Evolutionary conservation across 2,329 filamentous ascomycete species (phyloP).

Genomic region (Periconia digitata): DNA sequence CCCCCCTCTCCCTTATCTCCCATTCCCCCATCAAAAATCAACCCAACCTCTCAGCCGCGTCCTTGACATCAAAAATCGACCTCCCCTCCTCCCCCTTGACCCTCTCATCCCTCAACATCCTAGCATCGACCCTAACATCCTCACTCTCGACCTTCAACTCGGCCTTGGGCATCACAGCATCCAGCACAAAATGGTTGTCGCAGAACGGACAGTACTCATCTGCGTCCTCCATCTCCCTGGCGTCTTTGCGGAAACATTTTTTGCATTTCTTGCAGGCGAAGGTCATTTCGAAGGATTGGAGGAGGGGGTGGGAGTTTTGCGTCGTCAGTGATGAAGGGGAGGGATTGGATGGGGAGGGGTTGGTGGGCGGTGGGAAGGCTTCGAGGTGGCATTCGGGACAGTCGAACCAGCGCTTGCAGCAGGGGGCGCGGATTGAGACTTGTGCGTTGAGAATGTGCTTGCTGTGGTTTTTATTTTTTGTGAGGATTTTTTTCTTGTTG

Average conservation of each 20-base stretch:
- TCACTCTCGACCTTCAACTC: conserved; percentile 87
- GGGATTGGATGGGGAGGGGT: too few species aligned
- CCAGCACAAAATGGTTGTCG: conserved; percentile 96
- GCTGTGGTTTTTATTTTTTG: conserved; percentile 62
- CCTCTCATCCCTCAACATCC: conserved; percentile 91
- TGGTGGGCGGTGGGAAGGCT: too few species aligned
- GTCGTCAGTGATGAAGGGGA: too few species aligned
- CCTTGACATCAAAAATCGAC: conserved; percentile 75
- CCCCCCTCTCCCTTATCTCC: background rate
- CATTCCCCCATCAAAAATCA: conserved; percentile 45
- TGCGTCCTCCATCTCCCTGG: conserved; percentile 85
- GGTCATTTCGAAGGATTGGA: conserved; percentile 80
- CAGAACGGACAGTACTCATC: conserved; percentile 99
- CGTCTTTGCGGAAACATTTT: conserved; percentile 96
- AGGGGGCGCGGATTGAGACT: conserved; percentile 91
- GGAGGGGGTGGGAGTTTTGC: conserved; percentile 73
- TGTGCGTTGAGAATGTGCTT: conserved; percentile 99
- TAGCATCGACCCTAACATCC: conserved; percentile 79
- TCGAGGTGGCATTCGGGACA: conserved; percentile 93
- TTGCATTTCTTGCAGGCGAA: conserved; percentile 99
- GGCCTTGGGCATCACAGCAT: conserved; percentile 81
- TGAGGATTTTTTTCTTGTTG: too few species aligned
- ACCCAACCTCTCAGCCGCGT: conserved; percentile 74
- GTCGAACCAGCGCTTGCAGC: conserved; percentile 95
- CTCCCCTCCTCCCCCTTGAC: conserved; percentile 61